Percentiles rank a stretch among this genome's conserved stretches.
Conservation (phyloP, 1,284 basidiomycete genomes). For the Anthracocystis setariae region DNA sequence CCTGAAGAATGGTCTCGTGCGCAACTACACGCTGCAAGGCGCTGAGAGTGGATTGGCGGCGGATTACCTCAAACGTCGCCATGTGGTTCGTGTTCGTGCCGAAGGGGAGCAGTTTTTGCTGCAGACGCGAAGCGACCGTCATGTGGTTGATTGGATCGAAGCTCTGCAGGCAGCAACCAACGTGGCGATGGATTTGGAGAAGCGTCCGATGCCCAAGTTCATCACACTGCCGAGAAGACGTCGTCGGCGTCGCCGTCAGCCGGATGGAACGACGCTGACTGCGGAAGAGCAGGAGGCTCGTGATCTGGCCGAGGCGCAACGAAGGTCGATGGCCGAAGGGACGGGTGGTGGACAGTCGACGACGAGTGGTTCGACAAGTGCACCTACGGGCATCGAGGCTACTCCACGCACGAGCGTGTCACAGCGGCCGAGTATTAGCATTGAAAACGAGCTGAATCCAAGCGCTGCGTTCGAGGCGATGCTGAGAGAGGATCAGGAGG, state of each 20-base stretch:
- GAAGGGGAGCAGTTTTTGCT: slow-evolving; percentile 97
- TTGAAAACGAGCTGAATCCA: slow-evolving; percentile 48
- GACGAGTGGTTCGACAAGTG: neutral
- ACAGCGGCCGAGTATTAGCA: slow-evolving; percentile 31
- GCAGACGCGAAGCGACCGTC: slow-evolving; percentile 84
- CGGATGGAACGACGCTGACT: slow-evolving; percentile 36
- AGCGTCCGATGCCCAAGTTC: slow-evolving; percentile 72
- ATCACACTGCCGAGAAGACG: slow-evolving; percentile 65
- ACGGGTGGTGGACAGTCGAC: slow-evolving; percentile 11
- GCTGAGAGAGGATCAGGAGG: slow-evolving; percentile 57
- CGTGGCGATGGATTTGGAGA: slow-evolving; percentile 88
- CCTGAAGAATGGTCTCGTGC: slow-evolving; percentile 67
- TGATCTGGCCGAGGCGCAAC: slow-evolving; percentile 60
- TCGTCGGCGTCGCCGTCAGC: slow-evolving; percentile 50
- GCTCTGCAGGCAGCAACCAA: slow-evolving; percentile 94
- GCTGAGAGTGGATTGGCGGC: slow-evolving; percentile 93
- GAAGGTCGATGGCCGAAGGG: slow-evolving; percentile 54
- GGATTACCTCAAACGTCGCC: slow-evolving; percentile 91
- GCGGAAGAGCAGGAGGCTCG: slow-evolving; percentile 51
- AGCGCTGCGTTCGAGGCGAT: slow-evolving; percentile 57
- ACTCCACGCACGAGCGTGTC: slow-evolving; percentile 28
- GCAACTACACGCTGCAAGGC: slow-evolving; percentile 83
- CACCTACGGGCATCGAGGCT: neutral
- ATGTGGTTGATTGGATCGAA: slow-evolving; percentile 96
- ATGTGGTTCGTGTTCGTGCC: slow-evolving; percentile 90